phyloP scores from a whole-genome alignment of 2,329 filamentous ascomycete species.

The Cladophialophora chaetospira region DNA sequence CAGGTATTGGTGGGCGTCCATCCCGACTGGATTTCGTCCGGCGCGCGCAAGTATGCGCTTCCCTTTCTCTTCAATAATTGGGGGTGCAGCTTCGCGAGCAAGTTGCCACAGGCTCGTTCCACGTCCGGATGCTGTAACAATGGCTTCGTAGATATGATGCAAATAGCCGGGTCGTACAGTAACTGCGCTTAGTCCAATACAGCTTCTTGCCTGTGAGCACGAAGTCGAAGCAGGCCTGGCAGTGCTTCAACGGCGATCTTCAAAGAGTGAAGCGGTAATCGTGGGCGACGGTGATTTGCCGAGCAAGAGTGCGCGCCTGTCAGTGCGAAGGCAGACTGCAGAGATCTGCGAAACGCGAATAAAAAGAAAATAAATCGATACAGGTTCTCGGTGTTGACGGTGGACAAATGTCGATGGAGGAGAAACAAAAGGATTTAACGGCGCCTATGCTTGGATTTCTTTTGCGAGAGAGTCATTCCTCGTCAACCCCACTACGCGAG shows the following conservation, averaged over 20 bases:
- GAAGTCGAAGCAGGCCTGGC: slow-evolving; percentile 2
- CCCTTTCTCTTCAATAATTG: slow-evolving; percentile 2
- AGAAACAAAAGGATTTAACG: slow-evolving; percentile 12
- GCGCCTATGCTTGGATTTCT: slow-evolving; percentile 19
- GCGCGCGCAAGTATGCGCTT: slow-evolving; percentile 14
- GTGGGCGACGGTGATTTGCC: slow-evolving; percentile 26
- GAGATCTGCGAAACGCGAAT: slow-evolving; percentile 2
- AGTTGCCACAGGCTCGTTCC: slow-evolving; percentile 10
- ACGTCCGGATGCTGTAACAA: slow-evolving; percentile 20
- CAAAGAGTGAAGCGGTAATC: slow-evolving; percentile 14
- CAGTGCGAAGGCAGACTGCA: slow-evolving; percentile 23
- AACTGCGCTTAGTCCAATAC: slow-evolving; percentile 4
- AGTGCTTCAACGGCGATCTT: slow-evolving; percentile 15
- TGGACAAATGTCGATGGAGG: slow-evolving; percentile 7
- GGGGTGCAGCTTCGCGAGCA: slow-evolving; percentile 8
- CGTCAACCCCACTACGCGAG: slow-evolving; percentile 20
- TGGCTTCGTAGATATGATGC: slow-evolving; percentile 17
- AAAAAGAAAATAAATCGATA: background rate
- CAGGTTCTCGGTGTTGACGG: background rate
- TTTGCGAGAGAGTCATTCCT: slow-evolving; percentile 22
- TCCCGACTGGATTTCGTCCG: slow-evolving; percentile 14
- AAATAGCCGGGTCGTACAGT: slow-evolving; percentile 22
- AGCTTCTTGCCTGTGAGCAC: slow-evolving; percentile 9
- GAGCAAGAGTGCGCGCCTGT: slow-evolving; percentile 14
- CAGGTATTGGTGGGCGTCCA: slow-evolving; percentile 15